phyloP scores from a whole-genome alignment of 2,329 filamentous ascomycete species.

The Aureobasidium sp. region DNA sequence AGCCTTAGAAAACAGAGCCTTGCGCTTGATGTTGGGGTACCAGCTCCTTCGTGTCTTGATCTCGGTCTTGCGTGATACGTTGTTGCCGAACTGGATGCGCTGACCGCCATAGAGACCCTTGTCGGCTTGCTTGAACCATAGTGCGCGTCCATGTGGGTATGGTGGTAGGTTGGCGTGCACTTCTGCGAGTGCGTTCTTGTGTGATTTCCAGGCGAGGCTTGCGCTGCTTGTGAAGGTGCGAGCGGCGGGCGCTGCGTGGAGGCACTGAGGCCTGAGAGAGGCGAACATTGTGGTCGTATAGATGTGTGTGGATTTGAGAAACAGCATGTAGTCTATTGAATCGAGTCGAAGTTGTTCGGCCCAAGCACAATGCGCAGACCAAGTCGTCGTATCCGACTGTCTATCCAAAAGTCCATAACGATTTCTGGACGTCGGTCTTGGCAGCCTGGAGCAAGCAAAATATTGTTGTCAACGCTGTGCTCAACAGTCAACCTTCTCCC shows the following conservation, averaged over 20 bases:
- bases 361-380: background rate
- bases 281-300: constrained; percentile 8
- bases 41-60: constrained; percentile 64
- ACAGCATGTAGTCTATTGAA: background rate
- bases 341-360: background rate
- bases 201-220: constrained; percentile 14
- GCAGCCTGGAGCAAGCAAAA: background rate
- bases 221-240: constrained; percentile 25
- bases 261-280: constrained; percentile 1
- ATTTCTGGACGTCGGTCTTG: background rate
- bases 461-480: background rate
- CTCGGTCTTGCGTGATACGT: constrained; percentile 57
- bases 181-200: constrained; percentile 15
- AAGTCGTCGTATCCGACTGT: background rate
- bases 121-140: constrained; percentile 72
- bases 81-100: constrained; percentile 72
- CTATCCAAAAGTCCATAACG: background rate
- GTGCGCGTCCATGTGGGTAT: constrained; percentile 65
- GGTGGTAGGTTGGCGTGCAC: constrained; percentile 26
- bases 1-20: constrained; percentile 56
- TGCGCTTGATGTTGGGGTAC: constrained; percentile 63
- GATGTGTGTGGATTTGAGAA: background rate
- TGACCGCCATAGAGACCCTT: constrained; percentile 44
- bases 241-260: background rate
- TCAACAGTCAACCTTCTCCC: background rate